Evolutionary conservation across 805 yeast species (phyloP), one percentile per base, ranked within the genome.

Genomic region (Barnettozyma salicaria): DNA sequence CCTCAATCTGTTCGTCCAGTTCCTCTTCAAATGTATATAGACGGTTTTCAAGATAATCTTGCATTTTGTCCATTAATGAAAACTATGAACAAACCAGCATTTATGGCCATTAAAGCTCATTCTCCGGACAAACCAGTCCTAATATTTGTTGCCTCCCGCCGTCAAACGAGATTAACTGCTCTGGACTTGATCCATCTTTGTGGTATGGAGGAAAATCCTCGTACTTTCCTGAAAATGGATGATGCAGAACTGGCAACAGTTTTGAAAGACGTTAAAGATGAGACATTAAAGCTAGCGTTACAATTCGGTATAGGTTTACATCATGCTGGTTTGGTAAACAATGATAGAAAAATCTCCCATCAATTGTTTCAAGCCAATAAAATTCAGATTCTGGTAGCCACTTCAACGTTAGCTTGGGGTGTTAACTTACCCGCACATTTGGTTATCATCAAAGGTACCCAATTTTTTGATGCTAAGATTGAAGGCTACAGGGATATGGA

Each of bases 341-440:
- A 87, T 3, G 99, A 92, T 55, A 73, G 99, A 52, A 88, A 87
- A 55, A 60, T 88, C 40, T 81, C 92, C 0, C 98, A 92, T 52
- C 79, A 76, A 50, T 70, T 90, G 76, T 92, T 92, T 57, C 68
- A 80, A 22, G 66, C 70, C 21, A 97, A 97, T 31, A 82, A 87
- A 2, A 81, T 92, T 41, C 85, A 80, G 41, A 96, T 92, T 1
- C 65, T 92, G 13, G 80, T 94, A 49, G 89, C 96, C 65, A 92
- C 99, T 1, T 95, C 97, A 1, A 92, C 98, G 1, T 72, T 92
- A 43, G 98, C 98, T 0, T 92, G 98, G 98, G 98, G 98, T 72
- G 97, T 92, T 19, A 92, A 92, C 56, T 67, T 92, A 39, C 98
- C 98, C 1, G 98, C 98, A 3, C 97, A 96, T 6, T 90, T 88